Percentiles rank a stretch among this genome's conserved stretches.
Conservation (phyloP, 2,329 filamentous ascomycete genomes). For the Catunica adiposa region DNA sequence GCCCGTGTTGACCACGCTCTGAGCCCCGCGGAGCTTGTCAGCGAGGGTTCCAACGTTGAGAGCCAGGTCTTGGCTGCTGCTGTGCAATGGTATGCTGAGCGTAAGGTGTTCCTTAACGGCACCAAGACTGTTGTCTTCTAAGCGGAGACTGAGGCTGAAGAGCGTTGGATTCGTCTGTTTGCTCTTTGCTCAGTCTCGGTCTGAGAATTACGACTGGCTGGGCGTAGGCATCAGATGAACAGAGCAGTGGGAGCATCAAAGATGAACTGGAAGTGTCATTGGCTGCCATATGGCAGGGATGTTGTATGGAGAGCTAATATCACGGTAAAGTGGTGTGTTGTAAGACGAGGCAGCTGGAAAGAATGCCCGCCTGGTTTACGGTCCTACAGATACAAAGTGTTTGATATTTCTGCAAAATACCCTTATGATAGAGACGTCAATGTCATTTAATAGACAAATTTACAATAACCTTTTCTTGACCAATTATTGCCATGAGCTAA, state of each 20-base stretch:
- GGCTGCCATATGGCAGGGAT: neutral
- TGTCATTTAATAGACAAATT: neutral
- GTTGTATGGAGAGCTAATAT: neutral
- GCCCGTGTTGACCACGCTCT: constrained; percentile 60
- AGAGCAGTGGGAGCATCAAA: neutral
- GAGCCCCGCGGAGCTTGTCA: constrained; percentile 58
- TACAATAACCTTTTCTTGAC: no score
- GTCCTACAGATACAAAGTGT: neutral
- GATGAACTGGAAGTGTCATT: neutral
- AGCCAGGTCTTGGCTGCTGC: constrained; percentile 67
- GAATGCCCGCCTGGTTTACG: neutral
- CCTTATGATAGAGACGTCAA: neutral
- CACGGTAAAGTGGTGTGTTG: neutral
- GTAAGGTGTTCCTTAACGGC: constrained; percentile 60
- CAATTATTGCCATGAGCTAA: neutral
- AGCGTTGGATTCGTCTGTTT: neutral
- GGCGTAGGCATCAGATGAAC: neutral
- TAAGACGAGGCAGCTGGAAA: neutral
- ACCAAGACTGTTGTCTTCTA: constrained; percentile 63
- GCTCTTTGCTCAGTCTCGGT: neutral
- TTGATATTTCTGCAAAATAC: constrained; percentile 1
- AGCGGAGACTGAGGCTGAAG: neutral
- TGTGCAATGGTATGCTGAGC: constrained; percentile 71
- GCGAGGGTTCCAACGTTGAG: constrained; percentile 71
- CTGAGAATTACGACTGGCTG: constrained; percentile 4